Conservation (phyloP, 1,284 basidiomycete species). For the Malassezia slooffiae region DNA sequence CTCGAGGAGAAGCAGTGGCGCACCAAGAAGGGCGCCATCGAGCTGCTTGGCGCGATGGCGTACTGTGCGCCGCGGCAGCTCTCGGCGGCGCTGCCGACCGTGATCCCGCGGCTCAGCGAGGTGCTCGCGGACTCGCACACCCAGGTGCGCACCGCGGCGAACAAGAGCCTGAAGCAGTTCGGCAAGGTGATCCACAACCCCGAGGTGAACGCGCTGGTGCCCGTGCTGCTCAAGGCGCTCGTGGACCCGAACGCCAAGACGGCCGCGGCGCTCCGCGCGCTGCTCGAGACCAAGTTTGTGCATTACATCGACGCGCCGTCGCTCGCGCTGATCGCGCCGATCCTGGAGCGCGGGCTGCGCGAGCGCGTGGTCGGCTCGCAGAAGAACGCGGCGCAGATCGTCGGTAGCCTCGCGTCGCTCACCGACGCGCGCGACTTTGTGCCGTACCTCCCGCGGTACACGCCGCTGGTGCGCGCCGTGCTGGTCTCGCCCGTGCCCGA, state of each 20-base stretch:
- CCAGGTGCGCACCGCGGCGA: constrained; percentile 85
- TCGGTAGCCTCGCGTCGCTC: constrained; percentile 79
- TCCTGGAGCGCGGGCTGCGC: constrained; percentile 81
- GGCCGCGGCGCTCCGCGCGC: constrained; percentile 64
- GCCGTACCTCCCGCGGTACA: constrained; percentile 76
- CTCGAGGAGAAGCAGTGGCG: constrained; percentile 98
- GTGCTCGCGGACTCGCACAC: constrained; percentile 95
- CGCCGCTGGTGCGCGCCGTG: constrained; percentile 84
- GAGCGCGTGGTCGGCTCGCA: constrained; percentile 89
- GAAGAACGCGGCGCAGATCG: constrained; percentile 89
- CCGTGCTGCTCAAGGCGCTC: constrained; percentile 84
- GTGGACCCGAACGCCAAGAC: constrained; percentile 87
- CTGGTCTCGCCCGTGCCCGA: constrained; percentile 85
- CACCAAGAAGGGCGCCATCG: constrained; percentile 94
- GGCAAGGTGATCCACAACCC: constrained; percentile 58
- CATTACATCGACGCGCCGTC: constrained; percentile 98
- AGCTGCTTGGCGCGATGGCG: constrained; percentile 96
- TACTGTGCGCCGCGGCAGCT: constrained; percentile 94
- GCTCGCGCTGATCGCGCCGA: constrained; percentile 87
- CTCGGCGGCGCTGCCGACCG: constrained; percentile 85
- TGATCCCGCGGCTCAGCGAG: constrained; percentile 86
- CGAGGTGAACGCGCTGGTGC: constrained; percentile 83
- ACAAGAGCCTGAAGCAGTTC: constrained; percentile 91
- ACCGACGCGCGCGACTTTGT: constrained; percentile 94
- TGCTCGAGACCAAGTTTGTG: constrained; percentile 90